Evolutionary conservation across 2,329 filamentous ascomycete genomes (phyloP).

Genomic region (Dactylonectria macrodidyma): DNA sequence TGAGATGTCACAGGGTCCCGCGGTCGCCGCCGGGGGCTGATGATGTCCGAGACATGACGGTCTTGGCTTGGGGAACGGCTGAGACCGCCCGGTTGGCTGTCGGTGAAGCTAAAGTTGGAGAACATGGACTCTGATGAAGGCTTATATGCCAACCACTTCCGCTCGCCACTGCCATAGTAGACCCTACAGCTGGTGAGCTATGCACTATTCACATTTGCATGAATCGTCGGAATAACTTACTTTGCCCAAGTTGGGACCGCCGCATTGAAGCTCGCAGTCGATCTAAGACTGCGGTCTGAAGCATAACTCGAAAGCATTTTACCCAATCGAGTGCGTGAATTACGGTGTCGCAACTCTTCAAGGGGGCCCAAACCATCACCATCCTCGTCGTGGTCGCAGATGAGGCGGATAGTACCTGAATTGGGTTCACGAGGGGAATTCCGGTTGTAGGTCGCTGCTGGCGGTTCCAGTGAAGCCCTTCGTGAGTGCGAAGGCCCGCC

Average conservation of each 20-base stretch:
- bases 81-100: slow-evolving; percentile 63
- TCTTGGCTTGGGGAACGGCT: slow-evolving; percentile 67
- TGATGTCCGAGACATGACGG: slow-evolving; percentile 61
- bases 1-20: slow-evolving; percentile 49
- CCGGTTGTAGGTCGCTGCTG: slow-evolving; percentile 61
- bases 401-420: slow-evolving; percentile 58
- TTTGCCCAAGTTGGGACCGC: slow-evolving; percentile 69
- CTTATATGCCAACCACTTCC: slow-evolving; percentile 63
- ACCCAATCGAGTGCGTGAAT: slow-evolving; percentile 69
- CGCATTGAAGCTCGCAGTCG: slow-evolving; percentile 64
- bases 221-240: slow-evolving; percentile 48
- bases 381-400: slow-evolving; percentile 74
- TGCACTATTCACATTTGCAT: not conserved
- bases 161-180: slow-evolving; percentile 80
- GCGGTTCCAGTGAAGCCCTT: slow-evolving; percentile 65
- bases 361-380: slow-evolving; percentile 76
- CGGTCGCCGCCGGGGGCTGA: slow-evolving; percentile 62
- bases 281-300: slow-evolving; percentile 68
- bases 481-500: slow-evolving; percentile 56
- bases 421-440: slow-evolving; percentile 52
- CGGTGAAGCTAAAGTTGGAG: slow-evolving; percentile 61
- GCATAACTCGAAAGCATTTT: slow-evolving; percentile 64
- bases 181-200: slow-evolving; percentile 59
- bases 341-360: slow-evolving; percentile 65
- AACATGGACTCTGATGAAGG: slow-evolving; percentile 62